Base-by-base conservation (phyloP, 345 rosid species). In the Anacardium occidentale region DNA sequence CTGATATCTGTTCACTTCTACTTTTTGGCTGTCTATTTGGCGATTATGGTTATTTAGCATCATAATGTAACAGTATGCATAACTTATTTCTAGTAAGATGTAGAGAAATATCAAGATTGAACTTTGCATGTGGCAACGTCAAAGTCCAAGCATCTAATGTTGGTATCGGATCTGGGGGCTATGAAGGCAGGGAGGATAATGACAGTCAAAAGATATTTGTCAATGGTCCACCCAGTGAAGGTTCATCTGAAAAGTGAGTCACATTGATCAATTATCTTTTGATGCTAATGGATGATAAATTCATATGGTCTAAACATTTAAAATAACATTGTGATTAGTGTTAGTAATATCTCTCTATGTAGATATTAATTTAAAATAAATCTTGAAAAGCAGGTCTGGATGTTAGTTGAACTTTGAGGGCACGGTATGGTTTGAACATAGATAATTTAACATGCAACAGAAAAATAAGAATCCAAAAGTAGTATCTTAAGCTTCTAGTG, bases 101-200 rank as follows among this genome's bases (percentile, higher is more conserved):
- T 82, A 86, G 92, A 80, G 79, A 82, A 69, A 78, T 69, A 78
- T 54, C 82, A 54, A 80, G 76, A 59, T 69, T 79, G 78, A 81
- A 76, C 50, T 78, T 77, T 58, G 66, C 68, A 1, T 60, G 76
- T 53, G 47, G 77, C 72, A 78, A 57, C 15, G 68, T 85, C 32
- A 90, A 76, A 87, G 89, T 75, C 69, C 86, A 80, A 48, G 92
- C 94, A 72, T 88, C 97, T 55, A 81, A 86, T 77, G 79, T 83
- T 70, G 87, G 84, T 69, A 61, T 86, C 78, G 99, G 97, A 57
- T 86, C 97, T 22, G 96, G 88, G 58, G 86, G 88, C 72, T 84
- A 78, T 73, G 83, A 82, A 68, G 88, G 70, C 45, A 71, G 75
- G 69, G 88, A 88, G 62, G 92, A 89, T 47, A 83, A 83, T 52